These are phyloP conservation scores for Phialocephala subalpina DNA, from an alignment of 2,329 filamentous ascomycete genomes.

Conservation along the genomic window DNA sequence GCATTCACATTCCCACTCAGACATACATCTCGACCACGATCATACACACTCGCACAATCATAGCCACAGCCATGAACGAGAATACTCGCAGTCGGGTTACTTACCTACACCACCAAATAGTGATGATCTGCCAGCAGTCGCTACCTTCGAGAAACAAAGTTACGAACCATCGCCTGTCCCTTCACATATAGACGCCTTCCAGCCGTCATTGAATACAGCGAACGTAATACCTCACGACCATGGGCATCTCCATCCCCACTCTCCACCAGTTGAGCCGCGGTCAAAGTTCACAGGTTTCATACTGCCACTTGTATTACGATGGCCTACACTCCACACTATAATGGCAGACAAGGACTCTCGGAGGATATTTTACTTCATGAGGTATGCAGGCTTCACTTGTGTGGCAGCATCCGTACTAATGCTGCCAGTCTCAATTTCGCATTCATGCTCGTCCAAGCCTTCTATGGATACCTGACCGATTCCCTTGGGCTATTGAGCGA, in stretches of 20 bases:
- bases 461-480: constrained; percentile 92
- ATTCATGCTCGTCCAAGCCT: constrained; percentile 94
- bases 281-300: constrained; percentile 78
- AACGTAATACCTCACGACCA: constrained; percentile 35
- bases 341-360: constrained; percentile 91
- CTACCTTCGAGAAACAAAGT: constrained; percentile 30
- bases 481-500: constrained; percentile 95
- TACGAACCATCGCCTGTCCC: constrained; percentile 26
- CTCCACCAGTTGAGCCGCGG: constrained; percentile 49
- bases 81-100: constrained; percentile 24
- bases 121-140: constrained; percentile 29
- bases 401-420: constrained; percentile 25
- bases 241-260: constrained; percentile 34
- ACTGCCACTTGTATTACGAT: constrained; percentile 72
- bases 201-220: constrained; percentile 34
- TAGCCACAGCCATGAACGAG: constrained; percentile 26
- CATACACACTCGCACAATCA: constrained; percentile 33
- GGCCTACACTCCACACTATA: constrained; percentile 85
- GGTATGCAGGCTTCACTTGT: constrained; percentile 58
- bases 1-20: constrained; percentile 41
- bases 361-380: constrained; percentile 97
- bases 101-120: constrained; percentile 36
- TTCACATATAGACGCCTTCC: constrained; percentile 29
- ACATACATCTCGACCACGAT: constrained; percentile 32
- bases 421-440: constrained; percentile 80